Conservation (phyloP, 805 yeast genomes). For the Ogataea zsoltii region DNA sequence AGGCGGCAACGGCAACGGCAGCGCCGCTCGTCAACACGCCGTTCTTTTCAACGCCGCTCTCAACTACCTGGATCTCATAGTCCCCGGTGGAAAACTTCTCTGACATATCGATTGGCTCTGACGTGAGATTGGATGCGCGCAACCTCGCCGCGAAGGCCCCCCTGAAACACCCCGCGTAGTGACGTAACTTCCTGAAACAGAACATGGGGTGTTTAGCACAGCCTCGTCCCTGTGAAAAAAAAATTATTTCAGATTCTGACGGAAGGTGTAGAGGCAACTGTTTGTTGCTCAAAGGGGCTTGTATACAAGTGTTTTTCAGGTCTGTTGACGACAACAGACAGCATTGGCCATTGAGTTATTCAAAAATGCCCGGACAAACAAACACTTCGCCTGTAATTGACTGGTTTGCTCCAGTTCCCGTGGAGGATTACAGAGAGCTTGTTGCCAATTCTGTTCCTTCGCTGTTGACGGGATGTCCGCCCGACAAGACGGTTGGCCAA, state of each 20-base stretch:
- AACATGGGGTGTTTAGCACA: conserved; percentile 7
- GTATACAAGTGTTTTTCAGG: neutral
- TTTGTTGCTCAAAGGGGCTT: neutral
- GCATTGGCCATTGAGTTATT: no score
- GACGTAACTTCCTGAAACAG: conserved; percentile 1
- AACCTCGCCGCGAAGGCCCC: no score
- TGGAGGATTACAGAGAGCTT: conserved; percentile 24
- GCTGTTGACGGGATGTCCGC: conserved; percentile 21
- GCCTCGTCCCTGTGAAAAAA: neutral
- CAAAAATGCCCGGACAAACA: conserved; percentile 16
- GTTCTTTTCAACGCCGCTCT: no score
- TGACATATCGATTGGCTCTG: no score
- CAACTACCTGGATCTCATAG: no score
- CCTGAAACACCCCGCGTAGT: neutral
- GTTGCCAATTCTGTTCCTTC: conserved; percentile 25
- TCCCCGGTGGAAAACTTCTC: no score
- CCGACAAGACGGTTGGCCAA: conserved; percentile 26
- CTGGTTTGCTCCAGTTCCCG: conserved; percentile 35
- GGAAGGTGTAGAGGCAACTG: neutral
- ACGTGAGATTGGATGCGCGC: no score
- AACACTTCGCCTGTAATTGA: conserved; percentile 5
- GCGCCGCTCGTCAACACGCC: no score
- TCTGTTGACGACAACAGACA: no score
- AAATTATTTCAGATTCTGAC: neutral
- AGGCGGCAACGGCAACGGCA: no score